Evolutionary conservation across 345 rosid genomes (phyloP).

Genomic region (Arabis alpina): DNA sequence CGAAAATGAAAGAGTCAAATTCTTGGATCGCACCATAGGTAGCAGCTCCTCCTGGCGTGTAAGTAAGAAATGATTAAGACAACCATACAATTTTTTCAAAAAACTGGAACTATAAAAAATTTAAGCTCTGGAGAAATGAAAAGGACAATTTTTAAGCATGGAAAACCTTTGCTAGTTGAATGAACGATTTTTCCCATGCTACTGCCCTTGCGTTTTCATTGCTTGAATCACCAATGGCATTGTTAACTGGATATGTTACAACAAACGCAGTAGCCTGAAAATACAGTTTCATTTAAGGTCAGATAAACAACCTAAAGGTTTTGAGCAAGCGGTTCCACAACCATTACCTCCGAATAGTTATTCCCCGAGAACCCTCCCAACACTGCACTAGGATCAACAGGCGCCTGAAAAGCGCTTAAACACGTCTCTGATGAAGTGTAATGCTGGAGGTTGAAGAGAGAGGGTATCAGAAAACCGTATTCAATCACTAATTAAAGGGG

Average conservation of each 20-base stretch:
- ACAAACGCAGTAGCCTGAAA: slow-evolving; percentile 94
- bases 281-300: slow-evolving; percentile 30
- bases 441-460: slow-evolving; percentile 61
- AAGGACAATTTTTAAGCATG: not conserved
- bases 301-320: slow-evolving; percentile 24
- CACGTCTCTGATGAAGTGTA: slow-evolving; percentile 84
- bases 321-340: slow-evolving; percentile 38
- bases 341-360: slow-evolving; percentile 82
- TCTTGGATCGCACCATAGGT: slow-evolving; percentile 68
- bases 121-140: slow-evolving; percentile 16
- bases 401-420: slow-evolving; percentile 90
- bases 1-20: slow-evolving; percentile 88
- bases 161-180: slow-evolving; percentile 82
- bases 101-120: not conserved
- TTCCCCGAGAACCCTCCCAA: slow-evolving; percentile 91
- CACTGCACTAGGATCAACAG: slow-evolving; percentile 94
- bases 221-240: slow-evolving; percentile 66
- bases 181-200: slow-evolving; percentile 96
- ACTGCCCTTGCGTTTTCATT: slow-evolving; percentile 66
- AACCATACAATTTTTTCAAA: not conserved
- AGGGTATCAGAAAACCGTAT: slow-evolving; percentile 21
- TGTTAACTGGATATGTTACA: slow-evolving; percentile 89
- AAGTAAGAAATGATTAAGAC: slow-evolving; percentile 21
- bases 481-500: slow-evolving; percentile 16
- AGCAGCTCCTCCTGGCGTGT: slow-evolving; percentile 70